A percentile compares a stretch with the other conserved stretches of the same genome.
Evolutionary conservation across 1,284 basidiomycete species (phyloP).

Genomic region (Gomphus sp.): DNA sequence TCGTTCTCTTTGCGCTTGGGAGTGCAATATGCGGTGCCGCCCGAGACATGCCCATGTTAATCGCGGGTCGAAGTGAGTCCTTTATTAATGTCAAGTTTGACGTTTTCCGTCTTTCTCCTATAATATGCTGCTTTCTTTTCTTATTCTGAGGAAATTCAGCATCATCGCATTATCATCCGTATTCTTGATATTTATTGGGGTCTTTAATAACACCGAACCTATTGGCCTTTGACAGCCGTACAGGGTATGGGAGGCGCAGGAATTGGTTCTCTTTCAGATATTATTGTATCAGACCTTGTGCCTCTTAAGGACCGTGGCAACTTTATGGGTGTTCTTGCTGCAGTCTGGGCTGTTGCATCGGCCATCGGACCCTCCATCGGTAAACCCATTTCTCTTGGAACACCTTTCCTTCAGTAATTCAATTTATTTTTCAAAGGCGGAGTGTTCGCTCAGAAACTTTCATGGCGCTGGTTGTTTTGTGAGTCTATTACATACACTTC

Average conservation of each 20-base stretch:
- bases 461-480: constrained; percentile 26
- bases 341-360: constrained; percentile 1
- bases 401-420: not conserved
- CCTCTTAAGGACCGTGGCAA: constrained; percentile 32
- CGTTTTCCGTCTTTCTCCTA: not conserved
- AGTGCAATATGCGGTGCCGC: constrained; percentile 28
- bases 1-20: constrained; percentile 29
- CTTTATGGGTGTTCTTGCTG: constrained; percentile 20
- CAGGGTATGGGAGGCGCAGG: constrained; percentile 39
- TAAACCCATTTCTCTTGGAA: not conserved
- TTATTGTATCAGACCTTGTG: constrained; percentile 33
- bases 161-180: not conserved
- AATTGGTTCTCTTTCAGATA: constrained; percentile 27
- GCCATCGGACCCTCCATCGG: constrained; percentile 13
- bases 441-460: constrained; percentile 10
- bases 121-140: too few relatives aligned
- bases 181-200: not conserved
- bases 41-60: constrained; percentile 27
- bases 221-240: constrained; percentile 19
- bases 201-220: not conserved
- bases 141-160: too few relatives aligned
- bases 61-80: constrained; percentile 22
- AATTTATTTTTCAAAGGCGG: constrained; percentile 15
- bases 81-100: not conserved
- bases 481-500: not conserved